Conservation (phyloP, 169 alveolate species). For the Plasmodium gonderi region DNA sequence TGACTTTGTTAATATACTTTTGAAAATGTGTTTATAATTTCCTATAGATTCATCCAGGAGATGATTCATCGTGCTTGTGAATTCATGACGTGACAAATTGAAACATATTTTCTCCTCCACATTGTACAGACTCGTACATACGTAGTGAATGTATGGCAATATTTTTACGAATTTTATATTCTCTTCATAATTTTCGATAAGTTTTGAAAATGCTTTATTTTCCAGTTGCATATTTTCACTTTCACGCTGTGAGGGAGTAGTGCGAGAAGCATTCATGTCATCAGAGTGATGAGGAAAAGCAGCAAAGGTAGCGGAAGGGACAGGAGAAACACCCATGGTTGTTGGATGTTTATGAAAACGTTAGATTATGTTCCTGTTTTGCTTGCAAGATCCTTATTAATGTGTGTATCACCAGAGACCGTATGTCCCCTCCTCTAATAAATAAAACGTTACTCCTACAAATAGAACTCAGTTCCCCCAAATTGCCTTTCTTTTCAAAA, state of each 20-base stretch:
- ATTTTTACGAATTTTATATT: constrained; percentile 12
- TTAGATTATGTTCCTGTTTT: too few relatives aligned
- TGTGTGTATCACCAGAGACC: too few relatives aligned
- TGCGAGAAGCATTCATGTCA: too few relatives aligned
- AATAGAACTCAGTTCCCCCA: too few relatives aligned
- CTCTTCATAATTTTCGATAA: constrained; percentile 56
- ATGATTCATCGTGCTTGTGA: not conserved
- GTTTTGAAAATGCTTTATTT: constrained; percentile 24
- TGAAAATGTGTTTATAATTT: not conserved
- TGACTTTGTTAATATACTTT: constrained; percentile 12
- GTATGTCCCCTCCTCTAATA: too few relatives aligned
- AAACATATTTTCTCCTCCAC: constrained; percentile 22
- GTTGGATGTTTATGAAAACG: too few relatives aligned
- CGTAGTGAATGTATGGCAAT: constrained; percentile 31
- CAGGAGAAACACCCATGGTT: too few relatives aligned
- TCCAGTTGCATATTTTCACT: constrained; percentile 28
- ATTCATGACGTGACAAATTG: not conserved
- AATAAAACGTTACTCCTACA: too few relatives aligned
- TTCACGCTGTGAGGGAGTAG: not conserved
- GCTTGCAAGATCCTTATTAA: too few relatives aligned
- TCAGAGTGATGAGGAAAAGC: too few relatives aligned
- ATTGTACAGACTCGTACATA: constrained; percentile 32
- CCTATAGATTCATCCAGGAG: constrained; percentile 1
- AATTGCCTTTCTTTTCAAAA: too few relatives aligned
- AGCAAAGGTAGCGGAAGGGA: too few relatives aligned